Evolutionary conservation across 805 yeast species (phyloP), one percentile per base, ranked within the genome.

Genomic region (Metschnikowia picachoensis): DNA sequence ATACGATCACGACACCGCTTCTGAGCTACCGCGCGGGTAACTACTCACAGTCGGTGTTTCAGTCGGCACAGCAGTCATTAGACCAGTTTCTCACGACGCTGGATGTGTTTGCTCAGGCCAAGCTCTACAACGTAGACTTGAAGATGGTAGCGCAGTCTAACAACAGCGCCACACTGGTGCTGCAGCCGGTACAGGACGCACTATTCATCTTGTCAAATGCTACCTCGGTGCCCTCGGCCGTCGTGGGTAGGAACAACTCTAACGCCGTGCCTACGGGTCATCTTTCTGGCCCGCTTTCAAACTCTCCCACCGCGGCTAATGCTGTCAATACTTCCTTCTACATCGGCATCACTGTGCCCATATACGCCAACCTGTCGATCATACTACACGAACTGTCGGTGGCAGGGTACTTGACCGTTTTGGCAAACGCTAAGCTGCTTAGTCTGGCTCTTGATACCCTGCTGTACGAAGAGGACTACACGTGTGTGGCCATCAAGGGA

Each of bases 281-380:
- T 50, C 59, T 87, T 13, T 68, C 82, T 1, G 95, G 95, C 3
- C 96, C 97, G 0, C 68, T 78, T 1, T 43, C 66, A 14, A 79
- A 80, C 53, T 41, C 58, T 11, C 41, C 61, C 3, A 53, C 59
- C 38, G 39, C 46, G 8, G 39, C 37, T 13, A 62, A 12, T 13
- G 6, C 17, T 15, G 11, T 16, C 27, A 35, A 61, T 33, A 54
- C 70, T 1, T 48, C 72, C 1, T 83, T 76, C 56, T 76, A 80
- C 53, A 69, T 87, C 75, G 87, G 96, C 0, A 68, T 90, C 65
- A 85, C 96, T 0, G 55, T 88, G 4, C 94, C 96, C 0, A 76
- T 90, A 3, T 83, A 74, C 56, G 78, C 88, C 14, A 84, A 85
- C 53, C 74, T 83, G n/a, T 83, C 95, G 2, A 83, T 87, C 17